Conservation (phyloP, 441 rosid genomes). For the Erodium moschatum region DNA sequence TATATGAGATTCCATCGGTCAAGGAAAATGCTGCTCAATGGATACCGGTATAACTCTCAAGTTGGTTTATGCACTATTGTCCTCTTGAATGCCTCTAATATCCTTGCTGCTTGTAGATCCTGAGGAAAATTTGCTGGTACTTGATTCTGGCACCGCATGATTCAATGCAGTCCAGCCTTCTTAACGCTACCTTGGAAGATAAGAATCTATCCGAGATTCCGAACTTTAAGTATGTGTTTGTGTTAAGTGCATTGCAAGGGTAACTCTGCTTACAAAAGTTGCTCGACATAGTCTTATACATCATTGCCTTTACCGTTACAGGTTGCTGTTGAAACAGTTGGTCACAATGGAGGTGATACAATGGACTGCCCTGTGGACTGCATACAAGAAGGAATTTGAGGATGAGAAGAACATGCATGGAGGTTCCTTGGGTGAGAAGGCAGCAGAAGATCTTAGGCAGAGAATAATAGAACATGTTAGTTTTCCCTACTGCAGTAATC, state of each 20-base stretch:
- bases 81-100: constrained; percentile 13
- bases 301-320: constrained; percentile 18
- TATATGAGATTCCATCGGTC: constrained; percentile 80
- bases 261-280: constrained; percentile 2
- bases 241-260: constrained; percentile 5
- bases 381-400: constrained; percentile 77
- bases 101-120: constrained; percentile 36
- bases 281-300: neutral
- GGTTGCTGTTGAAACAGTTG: constrained; percentile 80
- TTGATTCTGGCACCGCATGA: constrained; percentile 11
- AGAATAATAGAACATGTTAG: constrained; percentile 94
- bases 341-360: constrained; percentile 96
- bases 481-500: neutral
- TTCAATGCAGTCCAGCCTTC: constrained; percentile 11
- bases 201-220: constrained; percentile 25
- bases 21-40: constrained; percentile 63
- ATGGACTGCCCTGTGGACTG: constrained; percentile 90
- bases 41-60: constrained; percentile 52
- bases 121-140: constrained; percentile 33
- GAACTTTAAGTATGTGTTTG: constrained; percentile 53
- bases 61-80: neutral
- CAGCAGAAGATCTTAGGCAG: constrained; percentile 79
- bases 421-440: constrained; percentile 81
- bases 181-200: constrained; percentile 8
- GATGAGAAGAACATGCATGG: constrained; percentile 80